Evolutionary conservation across 371 early-diverging fungal genomes (phyloP).

Genomic region (Mucor velutinosus): DNA sequence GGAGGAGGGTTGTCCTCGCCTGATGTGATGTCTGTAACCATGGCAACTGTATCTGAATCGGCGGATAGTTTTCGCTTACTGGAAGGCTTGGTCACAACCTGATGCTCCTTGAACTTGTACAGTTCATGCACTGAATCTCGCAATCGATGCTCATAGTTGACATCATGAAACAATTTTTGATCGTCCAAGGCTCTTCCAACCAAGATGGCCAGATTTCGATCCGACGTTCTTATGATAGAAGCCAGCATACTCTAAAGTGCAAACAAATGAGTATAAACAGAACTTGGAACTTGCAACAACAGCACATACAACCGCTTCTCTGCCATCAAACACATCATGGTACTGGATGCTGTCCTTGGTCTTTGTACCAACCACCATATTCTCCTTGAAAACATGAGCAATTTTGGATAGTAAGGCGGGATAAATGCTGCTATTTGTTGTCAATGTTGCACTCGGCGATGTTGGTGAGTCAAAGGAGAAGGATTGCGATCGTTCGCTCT

Average conservation of each 20-base stretch:
- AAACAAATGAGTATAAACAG: not conserved
- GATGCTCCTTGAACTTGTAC: slow-evolving; percentile 66
- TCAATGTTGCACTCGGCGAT: slow-evolving; percentile 4
- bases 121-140: slow-evolving; percentile 79
- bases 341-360: slow-evolving; percentile 82
- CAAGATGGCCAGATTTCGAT: slow-evolving; percentile 81
- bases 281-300: not conserved
- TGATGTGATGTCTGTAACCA: not conserved
- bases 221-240: slow-evolving; percentile 71
- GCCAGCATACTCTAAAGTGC: slow-evolving; percentile 64
- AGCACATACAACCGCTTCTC: slow-evolving; percentile 77
- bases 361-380: slow-evolving; percentile 53
- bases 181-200: slow-evolving; percentile 82
- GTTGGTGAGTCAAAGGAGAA: slow-evolving; percentile 38
- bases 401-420: slow-evolving; percentile 85
- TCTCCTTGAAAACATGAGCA: slow-evolving; percentile 70
- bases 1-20: no score
- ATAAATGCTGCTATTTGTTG: slow-evolving; percentile 56
- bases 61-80: not conserved
- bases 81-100: not conserved
- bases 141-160: slow-evolving; percentile 75
- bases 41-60: not conserved
- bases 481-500: slow-evolving; percentile 29
- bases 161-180: slow-evolving; percentile 85
- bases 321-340: slow-evolving; percentile 79